Percentiles rank a stretch among this genome's conserved stretches.
Evolutionary conservation across 140 eudicot genomes (phyloP).

Genomic region (Stevia rebaudiana): DNA sequence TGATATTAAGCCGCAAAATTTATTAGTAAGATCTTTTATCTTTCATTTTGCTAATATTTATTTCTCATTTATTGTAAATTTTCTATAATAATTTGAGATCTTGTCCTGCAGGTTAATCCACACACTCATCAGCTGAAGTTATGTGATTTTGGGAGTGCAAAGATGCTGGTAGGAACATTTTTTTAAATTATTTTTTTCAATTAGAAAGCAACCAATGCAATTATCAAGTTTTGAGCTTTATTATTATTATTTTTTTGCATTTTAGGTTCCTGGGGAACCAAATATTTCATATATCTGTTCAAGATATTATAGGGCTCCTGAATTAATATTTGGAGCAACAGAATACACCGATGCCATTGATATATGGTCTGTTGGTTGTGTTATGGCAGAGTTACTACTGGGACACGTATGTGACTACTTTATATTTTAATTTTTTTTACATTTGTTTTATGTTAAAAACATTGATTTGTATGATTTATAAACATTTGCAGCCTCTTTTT

Average conservation of each 20-base stretch:
- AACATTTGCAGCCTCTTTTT: constrained; percentile 95
- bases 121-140: constrained; percentile 63
- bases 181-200: no score
- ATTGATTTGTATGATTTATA: no score
- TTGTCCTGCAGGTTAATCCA: constrained; percentile 96
- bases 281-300: constrained; percentile 71
- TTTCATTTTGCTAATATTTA: no score
- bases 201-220: no score
- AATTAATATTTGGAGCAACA: constrained; percentile 53
- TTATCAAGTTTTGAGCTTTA: not conserved
- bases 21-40: constrained; percentile 47
- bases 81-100: no score
- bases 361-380: constrained; percentile 95
- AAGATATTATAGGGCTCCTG: constrained; percentile 55
- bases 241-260: constrained; percentile 3
- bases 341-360: constrained; percentile 48
- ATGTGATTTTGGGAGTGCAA: constrained; percentile 45
- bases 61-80: no score
- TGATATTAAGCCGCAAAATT: constrained; percentile 92
- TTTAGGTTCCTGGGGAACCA: constrained; percentile 46
- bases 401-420: no score
- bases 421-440: no score
- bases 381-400: constrained; percentile 81
- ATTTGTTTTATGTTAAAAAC: no score
- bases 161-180: constrained; percentile 31